Base-by-base conservation (phyloP, 75 land plant genomes). In the Cupressus sempervirens region DNA sequence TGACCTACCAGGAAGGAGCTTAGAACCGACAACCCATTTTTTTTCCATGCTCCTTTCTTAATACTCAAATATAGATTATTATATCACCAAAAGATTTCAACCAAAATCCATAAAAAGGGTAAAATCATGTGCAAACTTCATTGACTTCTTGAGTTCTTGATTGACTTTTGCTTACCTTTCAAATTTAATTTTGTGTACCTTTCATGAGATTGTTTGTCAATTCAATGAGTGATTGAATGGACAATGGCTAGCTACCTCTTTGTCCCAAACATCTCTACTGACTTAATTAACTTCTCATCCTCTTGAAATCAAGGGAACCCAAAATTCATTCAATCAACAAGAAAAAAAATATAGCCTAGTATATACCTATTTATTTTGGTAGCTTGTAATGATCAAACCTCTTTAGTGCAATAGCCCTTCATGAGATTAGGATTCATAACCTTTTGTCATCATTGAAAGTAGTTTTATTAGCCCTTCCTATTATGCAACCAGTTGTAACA, bases 151-250 rank as follows among this genome's bases (percentile, higher is more conserved):
- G n/a, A n/a, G n/a, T n/a, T n/a, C 77, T 75, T 75, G 40, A 3
- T 75, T 29, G 40, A 26, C n/a, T 65, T n/a, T 30, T 67, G 70
- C 70, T 0, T 0, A 67, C 29, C 18, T 67, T 26, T 26, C 0
- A 9, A 67, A 67, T n/a, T n/a, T 34, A 2, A 23, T 35, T 36
- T 35, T 36, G 10, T 72, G 20, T 86, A 95, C 97, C 97, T 96
- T 83, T 96, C 98, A 34, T 98, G 92, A 84, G 98, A 98, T 86
- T 98, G 99, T 87, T 98, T 98, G 84, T 98, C 99, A 13, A 95
- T 95, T 13, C 97, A 91, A 18, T 95, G 95, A 35, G 97, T 95
- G 34, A 95, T 86, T 11, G 89, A 89, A 79, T 93, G 89, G 10
- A 95, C 94, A 38, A 95, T 93, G 34, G 86, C 80, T 11, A 95